phyloP scores from a whole-genome alignment of 805 yeast genomes.

The Phaffomyces antillensis region DNA sequence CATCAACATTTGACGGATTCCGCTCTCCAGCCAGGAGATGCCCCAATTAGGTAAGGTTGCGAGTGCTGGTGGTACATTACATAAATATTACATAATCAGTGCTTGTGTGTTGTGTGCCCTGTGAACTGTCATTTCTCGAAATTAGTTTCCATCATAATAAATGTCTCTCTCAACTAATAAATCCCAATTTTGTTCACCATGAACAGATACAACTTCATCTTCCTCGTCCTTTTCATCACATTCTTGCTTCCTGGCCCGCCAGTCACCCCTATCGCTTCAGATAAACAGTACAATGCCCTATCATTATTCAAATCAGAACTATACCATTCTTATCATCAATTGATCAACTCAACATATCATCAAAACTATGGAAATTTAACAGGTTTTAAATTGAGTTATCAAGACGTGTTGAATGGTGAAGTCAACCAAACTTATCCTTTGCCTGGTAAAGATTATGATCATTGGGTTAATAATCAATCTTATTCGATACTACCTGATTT shows the following conservation, averaged over 20 bases:
- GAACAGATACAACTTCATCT: slow-evolving; percentile 20
- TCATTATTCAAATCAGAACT: slow-evolving; percentile 31
- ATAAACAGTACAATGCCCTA: slow-evolving; percentile 31
- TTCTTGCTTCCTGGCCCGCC: slow-evolving; percentile 37
- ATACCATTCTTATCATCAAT: slow-evolving; percentile 25
- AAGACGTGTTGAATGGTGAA: slow-evolving; percentile 42
- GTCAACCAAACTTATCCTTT: slow-evolving; percentile 52
- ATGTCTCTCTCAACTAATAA: too few species aligned
- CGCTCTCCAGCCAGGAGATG: too few species aligned
- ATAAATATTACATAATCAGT: too few species aligned
- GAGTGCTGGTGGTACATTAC: too few species aligned
- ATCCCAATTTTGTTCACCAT: slow-evolving; percentile 4
- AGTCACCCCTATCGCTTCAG: slow-evolving; percentile 23
- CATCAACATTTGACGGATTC: too few species aligned
- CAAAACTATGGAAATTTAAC: slow-evolving; percentile 65
- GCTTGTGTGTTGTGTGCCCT: too few species aligned
- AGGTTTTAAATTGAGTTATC: slow-evolving; percentile 62
- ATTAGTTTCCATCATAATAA: too few species aligned
- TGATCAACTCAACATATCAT: slow-evolving; percentile 36
- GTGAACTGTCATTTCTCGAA: neutral
- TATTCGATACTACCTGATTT: slow-evolving; percentile 54
- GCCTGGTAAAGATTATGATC: slow-evolving; percentile 34
- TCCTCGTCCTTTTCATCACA: slow-evolving; percentile 21
- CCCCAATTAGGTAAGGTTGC: too few species aligned
- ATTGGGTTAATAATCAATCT: slow-evolving; percentile 43